A percentile compares a stretch with the other conserved stretches of the same genome.
These are phyloP conservation scores for Seiridium unicorne DNA, from an alignment of 2,329 filamentous ascomycete genomes.

Conservation along the genomic window DNA sequence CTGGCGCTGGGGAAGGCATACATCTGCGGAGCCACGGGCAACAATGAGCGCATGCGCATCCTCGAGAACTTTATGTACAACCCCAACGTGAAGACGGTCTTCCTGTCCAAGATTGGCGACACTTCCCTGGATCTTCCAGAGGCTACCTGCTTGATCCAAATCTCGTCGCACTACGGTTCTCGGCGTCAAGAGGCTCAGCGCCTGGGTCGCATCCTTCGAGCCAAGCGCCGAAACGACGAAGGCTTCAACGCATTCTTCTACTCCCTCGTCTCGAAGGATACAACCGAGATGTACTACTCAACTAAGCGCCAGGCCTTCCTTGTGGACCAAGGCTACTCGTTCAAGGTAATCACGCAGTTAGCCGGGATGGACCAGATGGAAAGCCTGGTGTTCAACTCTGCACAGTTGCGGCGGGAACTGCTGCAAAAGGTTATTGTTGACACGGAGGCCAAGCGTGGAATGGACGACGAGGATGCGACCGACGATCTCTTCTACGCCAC, in stretches of 20 bases:
- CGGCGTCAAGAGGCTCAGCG: slow-evolving; percentile 95
- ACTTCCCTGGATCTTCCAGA: slow-evolving; percentile 97
- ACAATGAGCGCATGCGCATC: slow-evolving; percentile 81
- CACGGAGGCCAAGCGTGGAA: slow-evolving; percentile 64
- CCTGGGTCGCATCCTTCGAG: slow-evolving; percentile 86
- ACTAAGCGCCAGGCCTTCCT: slow-evolving; percentile 95
- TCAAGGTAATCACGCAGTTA: slow-evolving; percentile 97
- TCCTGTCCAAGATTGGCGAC: slow-evolving; percentile 96
- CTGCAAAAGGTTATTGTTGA: slow-evolving; percentile 87
- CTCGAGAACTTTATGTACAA: slow-evolving; percentile 96
- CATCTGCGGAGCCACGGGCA: slow-evolving; percentile 86
- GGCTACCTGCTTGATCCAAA: slow-evolving; percentile 94
- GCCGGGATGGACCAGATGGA: slow-evolving; percentile 85
- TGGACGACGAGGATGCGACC: slow-evolving; percentile 66
- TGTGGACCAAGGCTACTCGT: slow-evolving; percentile 96
- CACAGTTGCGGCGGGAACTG: slow-evolving; percentile 79
- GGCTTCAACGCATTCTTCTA: slow-evolving; percentile 99
- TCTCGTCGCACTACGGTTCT: slow-evolving; percentile 95
- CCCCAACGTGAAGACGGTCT: slow-evolving; percentile 84
- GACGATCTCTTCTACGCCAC: slow-evolving; percentile 37
- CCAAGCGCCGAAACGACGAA: slow-evolving; percentile 94
- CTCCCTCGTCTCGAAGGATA: slow-evolving; percentile 94
- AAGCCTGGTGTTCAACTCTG: slow-evolving; percentile 75
- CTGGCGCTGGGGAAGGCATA: slow-evolving; percentile 81
- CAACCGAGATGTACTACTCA: slow-evolving; percentile 96